phyloP scores from a whole-genome alignment of 331 rosid genomes.

The Ulmus americana region DNA sequence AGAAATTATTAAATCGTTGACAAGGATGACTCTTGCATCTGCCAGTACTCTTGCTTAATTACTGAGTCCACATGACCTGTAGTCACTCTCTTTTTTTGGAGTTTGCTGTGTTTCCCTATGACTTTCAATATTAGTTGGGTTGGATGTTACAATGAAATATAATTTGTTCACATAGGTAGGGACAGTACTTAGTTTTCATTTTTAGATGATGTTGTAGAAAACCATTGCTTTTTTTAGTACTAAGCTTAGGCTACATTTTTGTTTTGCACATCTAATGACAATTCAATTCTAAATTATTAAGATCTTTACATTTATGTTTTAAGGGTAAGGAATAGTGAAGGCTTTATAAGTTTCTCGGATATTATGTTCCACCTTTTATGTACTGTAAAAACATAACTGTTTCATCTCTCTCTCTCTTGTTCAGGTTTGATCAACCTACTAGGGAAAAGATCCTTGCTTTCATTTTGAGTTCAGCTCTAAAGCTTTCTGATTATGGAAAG shows the following conservation, averaged over 20 bases:
- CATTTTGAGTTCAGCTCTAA: conserved; percentile 58
- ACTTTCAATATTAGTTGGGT: no score
- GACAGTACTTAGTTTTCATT: no score
- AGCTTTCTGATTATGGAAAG: conserved; percentile 72
- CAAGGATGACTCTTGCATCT: no score
- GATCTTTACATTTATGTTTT: neutral
- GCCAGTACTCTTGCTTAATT: no score
- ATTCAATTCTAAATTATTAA: neutral
- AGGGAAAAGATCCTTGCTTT: conserved; percentile 55
- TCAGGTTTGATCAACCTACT: conserved; percentile 75
- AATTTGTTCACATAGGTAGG: no score
- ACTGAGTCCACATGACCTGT: no score
- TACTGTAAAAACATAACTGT: neutral
- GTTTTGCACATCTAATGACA: neutral
- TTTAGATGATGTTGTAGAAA: no score
- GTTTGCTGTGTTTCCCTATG: no score
- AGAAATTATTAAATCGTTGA: no score
- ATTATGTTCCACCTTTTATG: neutral
- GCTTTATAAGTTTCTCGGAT: neutral
- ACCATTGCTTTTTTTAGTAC: neutral
- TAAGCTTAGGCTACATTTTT: neutral
- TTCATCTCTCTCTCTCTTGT: conserved; percentile 7
- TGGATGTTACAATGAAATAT: no score
- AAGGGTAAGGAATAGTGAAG: neutral
- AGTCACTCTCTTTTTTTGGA: no score